phyloP scores from a whole-genome alignment of 345 rosid species.

The Ailanthus altissimus region DNA sequence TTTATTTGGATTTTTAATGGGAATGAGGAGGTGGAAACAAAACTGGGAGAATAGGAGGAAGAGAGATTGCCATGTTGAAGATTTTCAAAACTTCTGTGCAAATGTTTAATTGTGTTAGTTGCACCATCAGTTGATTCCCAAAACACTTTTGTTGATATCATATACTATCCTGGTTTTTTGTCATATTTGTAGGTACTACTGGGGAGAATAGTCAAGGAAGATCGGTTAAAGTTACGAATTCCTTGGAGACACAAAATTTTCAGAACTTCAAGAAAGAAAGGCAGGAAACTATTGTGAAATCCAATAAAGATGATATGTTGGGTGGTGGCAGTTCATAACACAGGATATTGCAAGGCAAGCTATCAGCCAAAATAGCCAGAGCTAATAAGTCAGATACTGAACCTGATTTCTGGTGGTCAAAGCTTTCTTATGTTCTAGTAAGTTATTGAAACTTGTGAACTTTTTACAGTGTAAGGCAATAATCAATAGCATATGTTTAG shows the following conservation, averaged over 20 bases:
- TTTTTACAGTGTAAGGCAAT: background rate
- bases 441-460: conserved; percentile 21
- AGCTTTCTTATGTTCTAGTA: conserved; percentile 75
- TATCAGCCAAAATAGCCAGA: conserved; percentile 20
- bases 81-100: background rate
- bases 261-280: conserved; percentile 24
- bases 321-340: conserved; percentile 32
- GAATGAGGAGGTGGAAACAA: background rate
- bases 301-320: conserved; percentile 19
- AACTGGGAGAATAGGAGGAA: background rate
- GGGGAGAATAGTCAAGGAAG: conserved; percentile 33
- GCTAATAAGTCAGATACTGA: conserved; percentile 34
- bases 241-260: conserved; percentile 16
- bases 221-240: conserved; percentile 30
- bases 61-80: background rate
- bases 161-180: conserved; percentile 5
- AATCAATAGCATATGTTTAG: background rate
- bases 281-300: conserved; percentile 25
- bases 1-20: background rate
- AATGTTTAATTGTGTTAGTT: background rate
- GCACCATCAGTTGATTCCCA: background rate
- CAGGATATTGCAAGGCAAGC: conserved; percentile 29
- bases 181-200: conserved; percentile 47
- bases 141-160: conserved; percentile 5
- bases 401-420: conserved; percentile 65